Evolutionary conservation across 2,329 filamentous ascomycete genomes (phyloP), one percentile per base, ranked within the genome.

Genomic region (Xylariaceae sp.): DNA sequence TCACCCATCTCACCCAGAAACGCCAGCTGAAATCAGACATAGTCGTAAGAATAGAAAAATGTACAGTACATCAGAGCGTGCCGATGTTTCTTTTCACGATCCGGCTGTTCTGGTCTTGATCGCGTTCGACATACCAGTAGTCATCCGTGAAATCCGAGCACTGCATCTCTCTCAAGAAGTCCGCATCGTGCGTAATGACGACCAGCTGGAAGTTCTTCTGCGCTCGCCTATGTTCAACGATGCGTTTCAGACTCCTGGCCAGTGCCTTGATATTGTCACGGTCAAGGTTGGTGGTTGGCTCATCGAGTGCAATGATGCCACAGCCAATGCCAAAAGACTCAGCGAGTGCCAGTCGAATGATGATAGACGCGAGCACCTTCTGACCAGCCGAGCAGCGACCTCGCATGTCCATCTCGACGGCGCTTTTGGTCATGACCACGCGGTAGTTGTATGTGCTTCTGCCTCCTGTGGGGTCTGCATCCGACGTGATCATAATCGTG

Each of bases 341-440:
- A 3, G 94, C 94, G 42, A 99, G 81, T 11, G 95, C 94, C 27
- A 99, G 81, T 1, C 94, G 91, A 68, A 99, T 96, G 70, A 99
- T 95, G 72, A 99, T 99, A 69, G 86, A 90, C 5, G 94, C 94
- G 27, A 99, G 82, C 27, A 99, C 92, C 71, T 95, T 96, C 68
- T 99, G 94, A 3, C 94, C 94, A 1, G 94, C 94, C 58, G 89
- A 95, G 76, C 94, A 99, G 48, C 94, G 89, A 1, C 94, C 95
- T 55, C 94, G 89, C 94, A 99, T 99, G 72, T 99, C 94, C 90
- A 99, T 96, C 70, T 99, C 94, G 1, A 88, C 89, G 63, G 95
- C 90, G 66, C 92, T 87, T 74, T 99, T 99, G 60, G 96, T 84
- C 94, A 99, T 99, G 70, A 89, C 91, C 6, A 99, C 86, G 42